Conservation (phyloP, 1,284 basidiomycete genomes). For the Puccinia sorghi region DNA sequence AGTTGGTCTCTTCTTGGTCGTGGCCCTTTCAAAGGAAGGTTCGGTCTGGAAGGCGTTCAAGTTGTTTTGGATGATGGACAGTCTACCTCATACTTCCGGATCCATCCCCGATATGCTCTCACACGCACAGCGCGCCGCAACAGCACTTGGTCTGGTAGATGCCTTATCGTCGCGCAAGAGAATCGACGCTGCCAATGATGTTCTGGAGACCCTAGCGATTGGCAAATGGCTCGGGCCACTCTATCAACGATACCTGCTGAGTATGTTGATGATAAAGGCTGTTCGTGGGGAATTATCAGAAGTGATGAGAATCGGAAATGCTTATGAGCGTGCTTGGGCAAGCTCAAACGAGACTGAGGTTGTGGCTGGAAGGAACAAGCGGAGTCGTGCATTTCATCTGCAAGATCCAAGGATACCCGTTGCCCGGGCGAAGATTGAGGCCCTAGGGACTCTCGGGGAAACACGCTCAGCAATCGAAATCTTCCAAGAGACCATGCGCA, state of each 20-base stretch:
- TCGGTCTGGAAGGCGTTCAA: slow-evolving; percentile 32
- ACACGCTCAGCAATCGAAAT: slow-evolving; percentile 29
- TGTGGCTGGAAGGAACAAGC: slow-evolving; percentile 27
- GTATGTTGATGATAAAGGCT: slow-evolving; percentile 29
- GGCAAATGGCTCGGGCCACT: slow-evolving; percentile 25
- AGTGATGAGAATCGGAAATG: slow-evolving; percentile 12
- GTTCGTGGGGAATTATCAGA: slow-evolving; percentile 20
- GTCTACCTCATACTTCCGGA: background rate
- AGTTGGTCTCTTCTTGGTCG: slow-evolving; percentile 24
- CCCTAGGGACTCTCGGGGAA: slow-evolving; percentile 25
- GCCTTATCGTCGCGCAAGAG: slow-evolving; percentile 30
- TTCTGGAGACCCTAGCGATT: slow-evolving; percentile 16
- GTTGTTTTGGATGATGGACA: slow-evolving; percentile 40
- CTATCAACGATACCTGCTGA: slow-evolving; percentile 36
- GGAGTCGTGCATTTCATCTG: slow-evolving; percentile 20
- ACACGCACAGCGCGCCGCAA: slow-evolving; percentile 10
- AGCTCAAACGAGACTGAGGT: background rate
- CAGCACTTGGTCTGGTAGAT: slow-evolving; percentile 32
- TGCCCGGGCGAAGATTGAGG: slow-evolving; percentile 45
- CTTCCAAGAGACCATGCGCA: slow-evolving; percentile 29
- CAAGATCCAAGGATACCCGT: slow-evolving; percentile 29
- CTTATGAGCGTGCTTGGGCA: slow-evolving; percentile 17
- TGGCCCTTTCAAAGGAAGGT: slow-evolving; percentile 44
- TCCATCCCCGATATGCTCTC: background rate
- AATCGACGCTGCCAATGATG: slow-evolving; percentile 29